Conservation (phyloP, 495 filamentous ascomycete species). For the Penicillium daleae region DNA sequence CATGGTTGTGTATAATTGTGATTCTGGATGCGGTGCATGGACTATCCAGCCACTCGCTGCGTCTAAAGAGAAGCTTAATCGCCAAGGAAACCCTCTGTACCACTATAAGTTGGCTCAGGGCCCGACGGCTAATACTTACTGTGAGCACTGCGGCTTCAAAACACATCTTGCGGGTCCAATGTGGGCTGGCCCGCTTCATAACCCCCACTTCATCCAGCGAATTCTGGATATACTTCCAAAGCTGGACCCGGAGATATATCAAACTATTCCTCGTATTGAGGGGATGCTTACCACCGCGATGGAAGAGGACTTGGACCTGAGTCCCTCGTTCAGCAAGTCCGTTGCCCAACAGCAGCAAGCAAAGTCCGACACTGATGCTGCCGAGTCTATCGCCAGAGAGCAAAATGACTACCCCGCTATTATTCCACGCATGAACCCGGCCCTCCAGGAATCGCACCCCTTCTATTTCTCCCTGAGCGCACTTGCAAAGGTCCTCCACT, state of each 20-base stretch:
- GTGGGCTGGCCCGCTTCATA: slow-evolving; percentile 91
- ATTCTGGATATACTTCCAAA: slow-evolving; percentile 70
- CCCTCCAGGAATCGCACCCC: slow-evolving; percentile 67
- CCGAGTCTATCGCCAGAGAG: slow-evolving; percentile 10
- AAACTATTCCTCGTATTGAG: slow-evolving; percentile 77
- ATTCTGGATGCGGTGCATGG: slow-evolving; percentile 88
- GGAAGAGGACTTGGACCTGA: slow-evolving; percentile 64
- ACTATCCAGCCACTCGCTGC: slow-evolving; percentile 72
- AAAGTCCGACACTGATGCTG: not conserved
- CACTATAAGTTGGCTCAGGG: slow-evolving; percentile 74
- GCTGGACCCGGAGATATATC: slow-evolving; percentile 66
- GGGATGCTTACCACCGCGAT: slow-evolving; percentile 90
- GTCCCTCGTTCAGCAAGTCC: slow-evolving; percentile 15
- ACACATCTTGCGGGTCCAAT: slow-evolving; percentile 91
- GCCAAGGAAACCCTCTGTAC: slow-evolving; percentile 70
- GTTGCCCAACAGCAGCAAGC: slow-evolving; percentile 3
- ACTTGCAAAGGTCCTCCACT: slow-evolving; percentile 75
- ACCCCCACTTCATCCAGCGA: slow-evolving; percentile 73
- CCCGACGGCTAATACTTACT: slow-evolving; percentile 62
- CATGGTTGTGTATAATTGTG: slow-evolving; percentile 92
- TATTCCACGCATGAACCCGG: slow-evolving; percentile 53
- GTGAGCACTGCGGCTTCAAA: slow-evolving; percentile 82
- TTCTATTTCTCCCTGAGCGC: slow-evolving; percentile 83
- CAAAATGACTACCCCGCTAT: slow-evolving; percentile 33
- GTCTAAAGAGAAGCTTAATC: slow-evolving; percentile 63